phyloP scores from a whole-genome alignment of 2,329 filamentous ascomycete genomes.

The Paecilomyces formosus region DNA sequence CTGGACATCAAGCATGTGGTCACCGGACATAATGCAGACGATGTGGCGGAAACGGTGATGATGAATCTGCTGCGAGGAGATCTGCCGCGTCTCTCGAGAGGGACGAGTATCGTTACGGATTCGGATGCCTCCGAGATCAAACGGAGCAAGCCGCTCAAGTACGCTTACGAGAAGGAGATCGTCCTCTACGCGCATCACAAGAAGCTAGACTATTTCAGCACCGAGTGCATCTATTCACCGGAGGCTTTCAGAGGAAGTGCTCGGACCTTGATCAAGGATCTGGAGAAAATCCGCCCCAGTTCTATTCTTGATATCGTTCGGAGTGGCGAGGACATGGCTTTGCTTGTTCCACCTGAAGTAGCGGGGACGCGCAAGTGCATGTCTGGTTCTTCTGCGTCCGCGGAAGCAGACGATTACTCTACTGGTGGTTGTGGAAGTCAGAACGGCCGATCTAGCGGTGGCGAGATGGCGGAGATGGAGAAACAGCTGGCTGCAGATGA shows the following conservation, averaged over 20 bases:
- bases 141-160: conserved; percentile 93
- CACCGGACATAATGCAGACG: conserved; percentile 95
- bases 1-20: conserved; percentile 88
- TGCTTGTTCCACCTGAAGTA: conserved; percentile 61
- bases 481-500: conserved; percentile 61
- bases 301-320: conserved; percentile 91
- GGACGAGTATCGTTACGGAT: conserved; percentile 81
- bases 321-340: conserved; percentile 94
- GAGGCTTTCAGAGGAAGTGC: conserved; percentile 94
- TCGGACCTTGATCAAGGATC: conserved; percentile 83
- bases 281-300: conserved; percentile 87
- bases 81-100: conserved; percentile 74
- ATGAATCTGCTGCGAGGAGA: conserved; percentile 96
- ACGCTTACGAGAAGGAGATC: conserved; percentile 98
- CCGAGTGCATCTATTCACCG: conserved; percentile 96
- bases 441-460: conserved; percentile 59
- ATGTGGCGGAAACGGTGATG: conserved; percentile 92
- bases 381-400: conserved; percentile 16
- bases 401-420: conserved; percentile 46
- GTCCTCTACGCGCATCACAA: conserved; percentile 96
- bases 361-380: conserved; percentile 23
- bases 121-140: conserved; percentile 78
- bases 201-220: conserved; percentile 95
- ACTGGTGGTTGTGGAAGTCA: conserved; percentile 68
- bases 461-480: conserved; percentile 79